Evolutionary conservation across 192 early-diverging fungal genomes (phyloP), one percentile per base, ranked within the genome.

Genomic region (Umbelopsis isabellina): DNA sequence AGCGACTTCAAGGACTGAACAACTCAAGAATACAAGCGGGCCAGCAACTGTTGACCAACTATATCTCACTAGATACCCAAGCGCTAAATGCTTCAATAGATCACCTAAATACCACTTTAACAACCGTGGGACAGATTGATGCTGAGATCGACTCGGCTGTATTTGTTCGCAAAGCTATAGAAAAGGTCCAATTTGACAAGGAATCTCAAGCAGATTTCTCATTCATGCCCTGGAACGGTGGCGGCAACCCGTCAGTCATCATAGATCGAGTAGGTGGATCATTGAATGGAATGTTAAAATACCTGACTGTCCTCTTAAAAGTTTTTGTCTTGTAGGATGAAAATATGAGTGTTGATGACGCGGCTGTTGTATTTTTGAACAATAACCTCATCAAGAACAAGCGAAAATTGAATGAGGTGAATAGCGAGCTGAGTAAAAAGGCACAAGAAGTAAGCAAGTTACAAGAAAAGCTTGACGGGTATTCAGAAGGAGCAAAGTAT

Each of bases 1-100:
- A 89, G 89, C 79, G 87, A 51, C 79, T 93, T 67, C 86, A 90
- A 81, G 79, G 72, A 13, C 78, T 93, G 23, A 82, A 87, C 46
- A 79, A 79, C 47, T 79, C 80, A 65, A 85, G 84, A 22, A 86
- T 84, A 49, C 50, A 69, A 3, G 86, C 85, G 6, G 49, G 92
- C 6, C 83, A 83, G 49, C 69, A 79, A 41, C 79, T 92, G 18
- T 87, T 87, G 79, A 52, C 67, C 45, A 77, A 68, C 9, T 91
- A 86, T 47, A 74, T 88, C 30, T 67, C 70, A 2, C 12, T 84
- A 5, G 85, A 91, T 50, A 18, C 74, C 16, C 71, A 83, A 18
- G 53, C 80, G 33, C 72, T 83, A 1, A 58, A 58, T 6, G 70
- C 81, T 5, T 71, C 79, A 11, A 53, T 75, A 41, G 72, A 64